These are phyloP conservation scores for Myxozyma mucilagina DNA, from an alignment of 805 yeast genomes.

Conservation along the genomic window DNA sequence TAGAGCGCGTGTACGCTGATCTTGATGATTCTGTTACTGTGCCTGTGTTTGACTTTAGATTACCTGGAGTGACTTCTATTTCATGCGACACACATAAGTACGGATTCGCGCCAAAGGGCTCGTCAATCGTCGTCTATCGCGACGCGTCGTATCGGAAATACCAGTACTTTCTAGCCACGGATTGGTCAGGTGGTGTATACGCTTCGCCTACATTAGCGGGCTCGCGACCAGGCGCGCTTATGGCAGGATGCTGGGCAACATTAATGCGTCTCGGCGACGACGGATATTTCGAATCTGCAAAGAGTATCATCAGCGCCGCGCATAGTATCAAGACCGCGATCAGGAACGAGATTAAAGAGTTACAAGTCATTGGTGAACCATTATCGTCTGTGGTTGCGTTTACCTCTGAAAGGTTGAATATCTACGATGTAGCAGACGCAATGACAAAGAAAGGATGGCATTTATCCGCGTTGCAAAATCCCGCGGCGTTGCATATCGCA, in stretches of 20 bases:
- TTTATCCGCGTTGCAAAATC: slow-evolving; percentile 79
- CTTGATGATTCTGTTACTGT: slow-evolving; percentile 32
- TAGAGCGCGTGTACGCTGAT: slow-evolving; percentile 61
- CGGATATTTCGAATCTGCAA: slow-evolving; percentile 74
- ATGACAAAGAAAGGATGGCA: slow-evolving; percentile 79
- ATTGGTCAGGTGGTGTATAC: slow-evolving; percentile 93
- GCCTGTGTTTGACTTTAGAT: slow-evolving; percentile 77
- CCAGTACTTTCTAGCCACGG: slow-evolving; percentile 80
- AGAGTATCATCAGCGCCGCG: slow-evolving; percentile 66
- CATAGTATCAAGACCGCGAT: slow-evolving; percentile 55
- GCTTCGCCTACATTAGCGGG: slow-evolving; percentile 98
- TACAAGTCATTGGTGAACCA: slow-evolving; percentile 84
- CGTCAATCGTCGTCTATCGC: slow-evolving; percentile 89
- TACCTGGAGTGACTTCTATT: slow-evolving; percentile 90
- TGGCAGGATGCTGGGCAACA: slow-evolving; percentile 99
- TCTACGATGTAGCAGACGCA: slow-evolving; percentile 77
- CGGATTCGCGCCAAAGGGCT: slow-evolving; percentile 98
- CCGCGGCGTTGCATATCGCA: slow-evolving; percentile 90
- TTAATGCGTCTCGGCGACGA: slow-evolving; percentile 74
- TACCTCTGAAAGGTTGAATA: slow-evolving; percentile 58
- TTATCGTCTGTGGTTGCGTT: slow-evolving; percentile 79
- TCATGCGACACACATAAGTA: slow-evolving; percentile 99
- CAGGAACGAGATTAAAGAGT: slow-evolving; percentile 50
- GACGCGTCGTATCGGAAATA: slow-evolving; percentile 61
- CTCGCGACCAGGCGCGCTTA: slow-evolving; percentile 92